Percentiles rank a stretch among this genome's conserved stretches.
phyloP scores from a whole-genome alignment of 2,329 filamentous ascomycete genomes.

The Biscogniauxia sp. region DNA sequence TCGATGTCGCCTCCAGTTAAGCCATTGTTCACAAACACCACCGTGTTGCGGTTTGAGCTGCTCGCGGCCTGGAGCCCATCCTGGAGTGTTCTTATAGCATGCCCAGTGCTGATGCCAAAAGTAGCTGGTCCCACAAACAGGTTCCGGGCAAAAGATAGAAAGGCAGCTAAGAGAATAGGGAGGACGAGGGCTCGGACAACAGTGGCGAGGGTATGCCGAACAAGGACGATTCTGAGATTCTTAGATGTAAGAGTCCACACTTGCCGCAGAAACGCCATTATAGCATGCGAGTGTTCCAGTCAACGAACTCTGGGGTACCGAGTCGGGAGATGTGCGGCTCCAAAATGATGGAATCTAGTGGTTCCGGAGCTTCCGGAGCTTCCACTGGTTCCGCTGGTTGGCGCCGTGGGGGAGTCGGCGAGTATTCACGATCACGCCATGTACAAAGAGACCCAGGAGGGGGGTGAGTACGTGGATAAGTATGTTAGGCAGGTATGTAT shows the following conservation, averaged over 20 bases:
- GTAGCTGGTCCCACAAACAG: constrained; percentile 76
- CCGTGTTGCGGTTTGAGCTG: constrained; percentile 58
- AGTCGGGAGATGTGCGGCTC: not conserved
- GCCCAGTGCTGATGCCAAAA: constrained; percentile 67
- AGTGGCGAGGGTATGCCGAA: constrained; percentile 52
- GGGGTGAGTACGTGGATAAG: not conserved
- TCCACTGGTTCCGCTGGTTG: not conserved
- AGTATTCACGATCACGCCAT: not conserved
- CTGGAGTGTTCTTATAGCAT: constrained; percentile 60
- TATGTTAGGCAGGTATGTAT: too few species aligned
- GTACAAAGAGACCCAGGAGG: not conserved
- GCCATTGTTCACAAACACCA: constrained; percentile 79
- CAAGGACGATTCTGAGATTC: constrained; percentile 57
- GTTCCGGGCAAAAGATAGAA: constrained; percentile 72
- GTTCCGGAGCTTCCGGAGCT: too few species aligned
- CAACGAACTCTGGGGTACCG: not conserved
- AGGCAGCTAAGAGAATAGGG: constrained; percentile 56
- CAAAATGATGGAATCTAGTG: not conserved
- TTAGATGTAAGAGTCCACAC: constrained; percentile 61
- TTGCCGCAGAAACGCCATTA: constrained; percentile 55
- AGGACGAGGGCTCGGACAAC: constrained; percentile 57
- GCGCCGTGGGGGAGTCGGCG: not conserved
- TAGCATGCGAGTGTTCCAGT: constrained; percentile 9
- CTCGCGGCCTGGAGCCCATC: constrained; percentile 59
- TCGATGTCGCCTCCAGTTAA: constrained; percentile 68